Conservation (phyloP, 1,139 yeast species). For the Pichia sp. region DNA sequence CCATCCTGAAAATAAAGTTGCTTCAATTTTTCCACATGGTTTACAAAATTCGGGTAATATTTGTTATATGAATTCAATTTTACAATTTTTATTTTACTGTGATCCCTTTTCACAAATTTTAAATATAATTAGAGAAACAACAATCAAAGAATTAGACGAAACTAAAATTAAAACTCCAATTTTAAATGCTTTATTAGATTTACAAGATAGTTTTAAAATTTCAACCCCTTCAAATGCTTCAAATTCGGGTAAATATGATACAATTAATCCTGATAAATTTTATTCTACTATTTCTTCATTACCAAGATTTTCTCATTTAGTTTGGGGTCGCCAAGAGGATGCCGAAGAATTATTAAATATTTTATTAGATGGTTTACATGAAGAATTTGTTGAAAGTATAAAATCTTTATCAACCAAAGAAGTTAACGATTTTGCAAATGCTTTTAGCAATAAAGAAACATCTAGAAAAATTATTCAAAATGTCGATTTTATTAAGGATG, state of each 20-base stretch:
- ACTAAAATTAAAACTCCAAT: slow-evolving; percentile 54
- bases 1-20: slow-evolving; percentile 8
- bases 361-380: slow-evolving; percentile 83
- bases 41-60: slow-evolving; percentile 85
- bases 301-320: slow-evolving; percentile 66
- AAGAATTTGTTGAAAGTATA: slow-evolving; percentile 68
- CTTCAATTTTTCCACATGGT: slow-evolving; percentile 60
- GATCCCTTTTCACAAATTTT: slow-evolving; percentile 68
- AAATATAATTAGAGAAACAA: slow-evolving; percentile 52
- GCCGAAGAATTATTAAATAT: slow-evolving; percentile 95
- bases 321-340: slow-evolving; percentile 96
- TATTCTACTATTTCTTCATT: slow-evolving; percentile 54
- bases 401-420: slow-evolving; percentile 41
- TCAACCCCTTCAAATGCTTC: neutral
- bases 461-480: slow-evolving; percentile 36
- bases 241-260: slow-evolving; percentile 4
- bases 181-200: slow-evolving; percentile 61
- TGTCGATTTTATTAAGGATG: slow-evolving; percentile 37
- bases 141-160: slow-evolving; percentile 39
- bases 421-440: slow-evolving; percentile 39
- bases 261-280: slow-evolving; percentile 51
- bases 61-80: slow-evolving; percentile 90
- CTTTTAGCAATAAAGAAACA: slow-evolving; percentile 32
- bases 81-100: slow-evolving; percentile 78
- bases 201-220: slow-evolving; percentile 45